A percentile compares a stretch with the other conserved stretches of the same genome.
phyloP scores from a whole-genome alignment of 1,284 basidiomycete species.

The Marasmius fiardii region DNA sequence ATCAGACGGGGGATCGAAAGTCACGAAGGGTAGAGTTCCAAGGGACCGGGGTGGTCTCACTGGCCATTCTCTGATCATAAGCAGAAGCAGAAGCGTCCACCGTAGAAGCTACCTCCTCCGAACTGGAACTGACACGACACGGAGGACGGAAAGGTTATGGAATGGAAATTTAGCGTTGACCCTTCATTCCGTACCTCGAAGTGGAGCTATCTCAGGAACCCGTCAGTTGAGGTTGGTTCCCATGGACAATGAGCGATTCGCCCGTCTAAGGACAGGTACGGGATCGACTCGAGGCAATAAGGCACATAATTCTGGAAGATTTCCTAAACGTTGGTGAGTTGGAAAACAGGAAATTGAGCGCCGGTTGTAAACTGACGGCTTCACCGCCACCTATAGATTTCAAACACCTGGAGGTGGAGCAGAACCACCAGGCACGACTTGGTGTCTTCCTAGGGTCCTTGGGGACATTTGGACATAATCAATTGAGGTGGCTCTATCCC shows the following conservation, averaged over 20 bases:
- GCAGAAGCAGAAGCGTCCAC: no score
- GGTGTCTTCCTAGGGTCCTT: no score
- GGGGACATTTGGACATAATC: no score
- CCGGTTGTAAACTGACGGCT: background rate
- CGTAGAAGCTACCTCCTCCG: no score
- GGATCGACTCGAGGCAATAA: background rate
- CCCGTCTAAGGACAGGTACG: background rate
- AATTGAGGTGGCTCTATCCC: no score
- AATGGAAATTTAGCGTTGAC: no score
- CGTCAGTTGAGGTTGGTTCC: no score
- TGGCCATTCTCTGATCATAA: no score
- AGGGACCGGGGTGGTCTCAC: no score
- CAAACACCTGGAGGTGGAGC: background rate
- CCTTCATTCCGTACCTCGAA: background rate
- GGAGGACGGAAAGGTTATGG: background rate
- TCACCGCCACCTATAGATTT: background rate
- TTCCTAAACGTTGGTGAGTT: background rate
- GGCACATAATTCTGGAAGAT: background rate
- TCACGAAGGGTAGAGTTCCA: no score
- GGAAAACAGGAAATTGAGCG: background rate
- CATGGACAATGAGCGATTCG: no score
- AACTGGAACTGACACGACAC: background rate
- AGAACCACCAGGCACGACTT: background rate
- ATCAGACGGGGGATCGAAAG: no score
- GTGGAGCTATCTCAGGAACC: background rate